A percentile compares a stretch with the other conserved stretches of the same genome.
Conservation (phyloP, 768 basidiomycete genomes). For the Strobilomyces dryophilus region DNA sequence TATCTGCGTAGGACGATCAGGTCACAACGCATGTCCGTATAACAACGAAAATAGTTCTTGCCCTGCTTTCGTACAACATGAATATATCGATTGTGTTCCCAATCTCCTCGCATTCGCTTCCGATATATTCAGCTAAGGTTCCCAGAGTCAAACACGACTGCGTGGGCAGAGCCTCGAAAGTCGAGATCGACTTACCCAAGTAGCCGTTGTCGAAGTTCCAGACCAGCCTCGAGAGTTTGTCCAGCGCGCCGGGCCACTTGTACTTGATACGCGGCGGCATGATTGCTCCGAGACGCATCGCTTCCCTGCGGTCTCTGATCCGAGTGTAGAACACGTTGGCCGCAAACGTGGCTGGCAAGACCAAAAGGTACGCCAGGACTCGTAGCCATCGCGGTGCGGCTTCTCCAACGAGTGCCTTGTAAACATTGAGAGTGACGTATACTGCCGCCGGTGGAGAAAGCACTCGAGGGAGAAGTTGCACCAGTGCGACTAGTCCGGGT, state of each 20-base stretch:
- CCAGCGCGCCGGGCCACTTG: not conserved
- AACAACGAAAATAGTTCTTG: not conserved
- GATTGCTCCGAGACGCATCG: not conserved
- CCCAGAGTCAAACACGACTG: not conserved
- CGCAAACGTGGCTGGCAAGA: slow-evolving; percentile 21
- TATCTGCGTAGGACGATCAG: slow-evolving; percentile 23
- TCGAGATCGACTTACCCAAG: slow-evolving; percentile 33
- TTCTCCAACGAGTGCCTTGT: not conserved
- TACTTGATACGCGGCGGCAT: not conserved
- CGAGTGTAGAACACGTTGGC: slow-evolving; percentile 36
- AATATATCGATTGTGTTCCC: slow-evolving; percentile 24
- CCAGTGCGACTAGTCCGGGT: slow-evolving; percentile 32
- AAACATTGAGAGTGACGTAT: slow-evolving; percentile 12
- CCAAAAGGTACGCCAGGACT: slow-evolving; percentile 19
- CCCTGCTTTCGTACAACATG: slow-evolving; percentile 28
- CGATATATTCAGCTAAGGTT: slow-evolving; percentile 10
- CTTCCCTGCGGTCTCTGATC: slow-evolving; percentile 34
- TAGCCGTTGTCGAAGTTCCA: slow-evolving; percentile 43
- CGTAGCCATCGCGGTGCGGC: slow-evolving; percentile 10
- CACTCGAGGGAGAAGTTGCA: slow-evolving; percentile 27
- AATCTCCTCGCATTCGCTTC: slow-evolving; percentile 9
- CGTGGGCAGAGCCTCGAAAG: not conserved
- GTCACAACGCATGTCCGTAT: not conserved
- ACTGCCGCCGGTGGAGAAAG: slow-evolving; percentile 16
- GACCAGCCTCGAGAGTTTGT: slow-evolving; percentile 6